Evolutionary conservation across 1,284 basidiomycete species (phyloP), one percentile per base, ranked within the genome.

Genomic region (Ustanciosporium gigantosporum): DNA sequence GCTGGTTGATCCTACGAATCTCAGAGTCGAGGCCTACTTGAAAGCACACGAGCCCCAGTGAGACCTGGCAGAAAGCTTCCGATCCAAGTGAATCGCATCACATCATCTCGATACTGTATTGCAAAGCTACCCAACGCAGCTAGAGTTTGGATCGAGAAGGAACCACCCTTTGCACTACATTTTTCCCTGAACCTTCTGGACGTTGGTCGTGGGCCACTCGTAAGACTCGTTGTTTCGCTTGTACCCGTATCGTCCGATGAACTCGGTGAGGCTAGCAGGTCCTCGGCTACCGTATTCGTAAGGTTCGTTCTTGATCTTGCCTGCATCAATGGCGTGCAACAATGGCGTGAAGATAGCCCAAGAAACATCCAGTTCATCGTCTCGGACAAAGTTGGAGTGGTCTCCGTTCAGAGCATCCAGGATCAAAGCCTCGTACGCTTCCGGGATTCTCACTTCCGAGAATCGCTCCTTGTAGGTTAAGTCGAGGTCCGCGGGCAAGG

Each of bases 361-460:
- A 35, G 69, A 70, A 8, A 72, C 76, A 21, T 70, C 61, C 24
- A 79, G 62, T 51, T 79, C 76, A 43, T 79, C 77, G 50, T 79
- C 74, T 16, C 78, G 72, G 14, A 78, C 78, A 67, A 76, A 79
- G 60, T 71, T 77, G 40, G 73, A 70, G 53, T 79, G 74, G 35
- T 78, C 73, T 19, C 76, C 78, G 35, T 75, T 67, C 42, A 79
- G 47, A 11, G 76, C 77, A 32, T 78, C 77, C 15, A 70, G 58
- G 45, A 79, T 74, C 31, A 79, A 68, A 19, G 74, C 73, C 45
- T 79, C 77, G 65, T 79, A 79, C 8, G 78, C 78, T 40, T 78
- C 77, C 15, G 73, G 76, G 44, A 70, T 69, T 39, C 66, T 70
- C 14, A 55, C 66, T 27, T 70, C 68, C 16, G 56, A 57, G 49